These are phyloP conservation scores for Clarireedia sp. DNA, from an alignment of 2,329 filamentous ascomycete species.

Conservation along the genomic window DNA sequence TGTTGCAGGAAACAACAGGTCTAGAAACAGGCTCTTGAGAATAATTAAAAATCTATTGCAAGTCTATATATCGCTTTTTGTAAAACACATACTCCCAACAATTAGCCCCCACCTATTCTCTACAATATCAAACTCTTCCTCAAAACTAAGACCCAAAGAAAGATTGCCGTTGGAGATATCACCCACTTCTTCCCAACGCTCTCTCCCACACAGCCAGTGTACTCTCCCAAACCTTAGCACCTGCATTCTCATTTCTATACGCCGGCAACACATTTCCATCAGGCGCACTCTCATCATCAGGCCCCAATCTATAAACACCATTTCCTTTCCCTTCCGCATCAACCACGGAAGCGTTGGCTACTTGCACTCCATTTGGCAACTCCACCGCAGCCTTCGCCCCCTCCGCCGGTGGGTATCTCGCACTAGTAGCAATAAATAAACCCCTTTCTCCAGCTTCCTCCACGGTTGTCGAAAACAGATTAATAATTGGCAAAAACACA, in stretches of 20 bases:
- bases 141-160: not conserved
- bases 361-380: conserved; percentile 16
- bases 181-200: conserved; percentile 15
- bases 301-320: conserved; percentile 34
- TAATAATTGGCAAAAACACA: conserved; percentile 25
- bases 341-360: conserved; percentile 21
- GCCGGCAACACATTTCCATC: conserved; percentile 23
- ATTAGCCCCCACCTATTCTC: not conserved
- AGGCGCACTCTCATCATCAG: conserved; percentile 28
- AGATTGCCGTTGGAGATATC: not conserved
- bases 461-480: conserved; percentile 23
- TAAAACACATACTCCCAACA: too few species aligned
- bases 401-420: conserved; percentile 25
- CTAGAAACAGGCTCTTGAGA: too few species aligned
- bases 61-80: too few species aligned
- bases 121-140: not conserved
- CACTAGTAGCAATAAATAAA: conserved; percentile 32
- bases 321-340: conserved; percentile 31
- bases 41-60: too few species aligned
- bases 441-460: conserved; percentile 34
- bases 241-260: conserved; percentile 26
- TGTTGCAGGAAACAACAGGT: too few species aligned
- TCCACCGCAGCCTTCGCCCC: conserved; percentile 16
- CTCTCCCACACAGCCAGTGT: conserved; percentile 32
- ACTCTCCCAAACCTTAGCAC: conserved; percentile 32